A percentile compares a stretch with the other conserved stretches of the same genome.
Conservation (phyloP, 2,329 filamentous ascomycete genomes). For the Dactylellina sp. region DNA sequence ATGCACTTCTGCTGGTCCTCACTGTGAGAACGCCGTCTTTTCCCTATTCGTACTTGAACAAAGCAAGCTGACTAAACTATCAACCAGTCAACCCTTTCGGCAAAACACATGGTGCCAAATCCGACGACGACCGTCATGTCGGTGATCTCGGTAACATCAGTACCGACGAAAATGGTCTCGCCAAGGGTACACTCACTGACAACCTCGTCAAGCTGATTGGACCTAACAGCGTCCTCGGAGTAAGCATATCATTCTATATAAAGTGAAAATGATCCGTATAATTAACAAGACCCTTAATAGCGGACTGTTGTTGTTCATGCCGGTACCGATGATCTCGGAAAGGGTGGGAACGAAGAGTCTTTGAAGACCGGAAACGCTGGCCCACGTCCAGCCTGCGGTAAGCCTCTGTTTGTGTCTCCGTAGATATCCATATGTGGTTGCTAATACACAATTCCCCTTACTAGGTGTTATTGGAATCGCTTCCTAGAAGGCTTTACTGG, state of each 20-base stretch:
- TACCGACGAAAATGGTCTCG: constrained; percentile 91
- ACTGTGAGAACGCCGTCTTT: constrained; percentile 71
- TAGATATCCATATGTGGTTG: not conserved
- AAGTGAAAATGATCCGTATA: constrained; percentile 17
- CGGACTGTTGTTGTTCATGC: constrained; percentile 94
- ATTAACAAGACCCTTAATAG: constrained; percentile 65
- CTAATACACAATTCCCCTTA: not conserved
- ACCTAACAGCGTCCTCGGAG: constrained; percentile 88
- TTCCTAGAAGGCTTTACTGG: constrained; percentile 68
- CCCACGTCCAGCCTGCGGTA: constrained; percentile 90
- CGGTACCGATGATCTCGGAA: constrained; percentile 96
- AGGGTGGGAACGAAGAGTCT: constrained; percentile 90
- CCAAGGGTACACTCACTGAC: constrained; percentile 83
- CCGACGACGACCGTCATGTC: constrained; percentile 87
- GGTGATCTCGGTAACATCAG: constrained; percentile 98
- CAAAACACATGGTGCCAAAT: constrained; percentile 91
- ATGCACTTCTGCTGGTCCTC: constrained; percentile 96
- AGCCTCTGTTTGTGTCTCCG: constrained; percentile 16
- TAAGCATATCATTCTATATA: constrained; percentile 3
- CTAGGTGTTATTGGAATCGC: constrained; percentile 89
- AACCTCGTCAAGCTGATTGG: constrained; percentile 94
- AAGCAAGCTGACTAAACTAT: not conserved
- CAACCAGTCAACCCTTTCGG: constrained; percentile 87
- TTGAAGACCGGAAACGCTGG: constrained; percentile 99
- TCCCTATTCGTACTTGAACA: not conserved